Base-by-base conservation (phyloP, 2,329 filamentous ascomycete species). In the Lizonia empirigonia region DNA sequence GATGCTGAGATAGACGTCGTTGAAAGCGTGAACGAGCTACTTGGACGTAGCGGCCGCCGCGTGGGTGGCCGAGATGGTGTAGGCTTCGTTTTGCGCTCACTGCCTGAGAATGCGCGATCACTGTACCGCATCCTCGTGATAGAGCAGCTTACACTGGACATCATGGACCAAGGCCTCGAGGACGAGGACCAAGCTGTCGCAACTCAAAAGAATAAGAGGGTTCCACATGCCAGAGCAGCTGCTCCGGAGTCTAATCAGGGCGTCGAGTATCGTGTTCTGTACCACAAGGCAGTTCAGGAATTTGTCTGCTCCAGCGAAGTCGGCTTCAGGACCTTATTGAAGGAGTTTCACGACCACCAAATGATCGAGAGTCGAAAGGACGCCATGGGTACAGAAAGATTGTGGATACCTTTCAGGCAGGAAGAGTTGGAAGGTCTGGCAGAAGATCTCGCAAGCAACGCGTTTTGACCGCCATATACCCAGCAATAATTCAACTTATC, bases 331-430 rank as follows among this genome's bases (percentile, higher is more conserved):
- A 96, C 92, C 20, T 73, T 99, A 69, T 75, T 99, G 56, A 97
- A 97, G 76, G 94, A 99, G 82, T 94, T 99, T 72, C 91, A 97
- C 70, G 94, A 99, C 67, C 94, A 99, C 77, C 91, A 97, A 68
- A 97, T 99, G 85, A 89, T 99, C 57, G 90, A 90, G 47, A 95
- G 89, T 55, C 85, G 86, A 56, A 93, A 93, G 68, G 93, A 99
- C 71, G 82, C 84, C 0, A 78, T 92, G 49, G 94, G 94, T 3
- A 92, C 88, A 2, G 94, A 97, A 70, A 78, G 94, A 44, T 74
- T 99, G 37, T 88, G 89, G 60, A 84, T 96, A 12, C 94, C 94
- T 0, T 91, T 97, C 67, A 81, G 87, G 34, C 88, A 87, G 61
- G 91, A 96, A 58, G 94, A 99, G 74, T 79, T 97, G 68, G 93